Percentiles rank a stretch among this genome's conserved stretches.
These are phyloP conservation scores for Xylaria sp. DNA, from an alignment of 2,329 filamentous ascomycete species.

Conservation along the genomic window DNA sequence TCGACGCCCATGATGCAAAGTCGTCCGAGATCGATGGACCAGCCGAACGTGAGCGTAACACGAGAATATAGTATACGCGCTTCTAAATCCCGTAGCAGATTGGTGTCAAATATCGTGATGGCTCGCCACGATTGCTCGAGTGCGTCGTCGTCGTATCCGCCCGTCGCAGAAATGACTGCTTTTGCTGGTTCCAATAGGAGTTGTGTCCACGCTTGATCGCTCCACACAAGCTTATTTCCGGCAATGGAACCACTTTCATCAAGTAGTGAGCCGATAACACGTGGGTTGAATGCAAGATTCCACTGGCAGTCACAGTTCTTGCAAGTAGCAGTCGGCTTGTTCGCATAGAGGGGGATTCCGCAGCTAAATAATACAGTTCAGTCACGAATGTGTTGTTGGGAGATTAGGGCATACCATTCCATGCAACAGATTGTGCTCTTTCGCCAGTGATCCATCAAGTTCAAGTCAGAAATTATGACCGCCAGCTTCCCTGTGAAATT, in stretches of 20 bases:
- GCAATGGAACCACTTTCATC: slow-evolving; percentile 53
- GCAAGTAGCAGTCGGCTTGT: slow-evolving; percentile 36
- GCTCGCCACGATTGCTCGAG: slow-evolving; percentile 41
- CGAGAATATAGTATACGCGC: slow-evolving; percentile 47
- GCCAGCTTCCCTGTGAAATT: slow-evolving; percentile 39
- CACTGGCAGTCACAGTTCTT: slow-evolving; percentile 33
- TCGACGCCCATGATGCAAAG: slow-evolving; percentile 40
- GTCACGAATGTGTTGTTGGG: background rate
- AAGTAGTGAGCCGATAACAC: slow-evolving; percentile 36
- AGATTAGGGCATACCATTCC: slow-evolving; percentile 35
- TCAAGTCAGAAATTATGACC: slow-evolving; percentile 32
- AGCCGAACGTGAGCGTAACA: slow-evolving; percentile 51
- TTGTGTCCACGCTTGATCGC: slow-evolving; percentile 45
- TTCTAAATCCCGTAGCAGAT: slow-evolving; percentile 45
- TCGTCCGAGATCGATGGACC: slow-evolving; percentile 38
- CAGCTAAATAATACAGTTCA: slow-evolving; percentile 37
- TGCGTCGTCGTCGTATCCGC: slow-evolving; percentile 31
- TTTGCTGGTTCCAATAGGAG: slow-evolving; percentile 29
- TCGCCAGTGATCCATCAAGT: slow-evolving; percentile 30
- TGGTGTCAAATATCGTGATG: slow-evolving; percentile 33
- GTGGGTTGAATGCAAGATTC: slow-evolving; percentile 37
- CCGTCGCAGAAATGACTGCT: background rate
- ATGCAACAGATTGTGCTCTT: slow-evolving; percentile 36
- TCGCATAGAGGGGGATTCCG: slow-evolving; percentile 49
- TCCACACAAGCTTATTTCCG: slow-evolving; percentile 49